phyloP scores from a whole-genome alignment of 2,329 filamentous ascomycete species.

The Aspergillus novoparasiticus region DNA sequence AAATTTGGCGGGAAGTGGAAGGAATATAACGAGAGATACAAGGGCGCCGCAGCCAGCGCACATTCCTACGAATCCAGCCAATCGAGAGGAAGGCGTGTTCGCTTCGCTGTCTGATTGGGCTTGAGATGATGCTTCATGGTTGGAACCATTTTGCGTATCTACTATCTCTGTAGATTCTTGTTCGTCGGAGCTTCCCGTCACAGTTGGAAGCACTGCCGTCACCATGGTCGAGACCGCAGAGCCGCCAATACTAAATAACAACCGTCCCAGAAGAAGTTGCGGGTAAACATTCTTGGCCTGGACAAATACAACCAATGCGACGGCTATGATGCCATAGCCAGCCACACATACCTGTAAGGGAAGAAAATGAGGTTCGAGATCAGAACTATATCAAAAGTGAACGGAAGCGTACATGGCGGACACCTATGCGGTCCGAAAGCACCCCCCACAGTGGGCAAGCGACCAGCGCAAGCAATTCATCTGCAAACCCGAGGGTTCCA shows the following conservation, averaged over 20 bases:
- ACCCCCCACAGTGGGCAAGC: conserved; percentile 55
- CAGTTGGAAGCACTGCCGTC: conserved; percentile 83
- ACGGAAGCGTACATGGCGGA: conserved; percentile 45
- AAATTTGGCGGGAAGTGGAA: conserved; percentile 84
- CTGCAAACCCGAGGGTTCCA: conserved; percentile 55
- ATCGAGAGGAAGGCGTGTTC: conserved; percentile 56
- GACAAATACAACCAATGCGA: conserved; percentile 78
- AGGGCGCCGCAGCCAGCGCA: conserved; percentile 92
- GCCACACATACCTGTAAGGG: conserved; percentile 57
- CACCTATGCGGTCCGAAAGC: conserved; percentile 52
- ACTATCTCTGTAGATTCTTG: conserved; percentile 55
- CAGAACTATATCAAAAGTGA: not conserved
- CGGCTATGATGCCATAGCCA: conserved; percentile 79
- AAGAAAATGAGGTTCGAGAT: conserved; percentile 1
- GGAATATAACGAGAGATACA: conserved; percentile 76
- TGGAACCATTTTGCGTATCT: conserved; percentile 52
- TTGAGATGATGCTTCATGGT: conserved; percentile 12
- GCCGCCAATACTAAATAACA: conserved; percentile 87
- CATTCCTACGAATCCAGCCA: conserved; percentile 88
- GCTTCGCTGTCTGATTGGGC: conserved; percentile 13
- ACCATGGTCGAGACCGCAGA: conserved; percentile 98
- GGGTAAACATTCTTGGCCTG: conserved; percentile 88
- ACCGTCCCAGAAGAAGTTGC: conserved; percentile 77
- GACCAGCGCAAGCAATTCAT: conserved; percentile 51
- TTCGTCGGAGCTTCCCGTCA: conserved; percentile 50